Evolutionary conservation across 768 basidiomycete species (phyloP), one percentile per base, ranked within the genome.

Genomic region (Cystofilobasidium bisporidii): DNA sequence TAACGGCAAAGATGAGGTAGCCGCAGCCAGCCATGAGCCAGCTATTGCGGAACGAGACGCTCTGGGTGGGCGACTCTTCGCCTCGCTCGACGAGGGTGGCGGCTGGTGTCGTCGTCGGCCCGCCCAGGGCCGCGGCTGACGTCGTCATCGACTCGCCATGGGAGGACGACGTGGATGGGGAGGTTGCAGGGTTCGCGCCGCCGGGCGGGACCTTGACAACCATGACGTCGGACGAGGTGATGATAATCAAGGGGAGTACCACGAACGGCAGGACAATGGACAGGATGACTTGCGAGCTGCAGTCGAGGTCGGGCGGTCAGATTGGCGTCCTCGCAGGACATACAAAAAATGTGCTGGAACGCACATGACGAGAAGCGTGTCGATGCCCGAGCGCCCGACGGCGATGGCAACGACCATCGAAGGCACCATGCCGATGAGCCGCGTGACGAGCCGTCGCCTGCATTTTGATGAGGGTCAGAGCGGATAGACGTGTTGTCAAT

Each of bases 241-340:
- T 81, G 73, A 80, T 89, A 61, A 92, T 79, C 64, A 91, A 81
- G 0, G 90, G 91, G 70, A 89, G 81, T n/a, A 85, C 82, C 78
- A 92, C 82, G 78, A 91, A 91, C 0, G 91, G 91, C 5, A 93
- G 82, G 12, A 89, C 83, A 74, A 94, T 82, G 32, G 87, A 86
- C 33, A 97, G 81, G 41, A 86, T 81, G 62, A 94, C 91, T 75
- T 96, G 91, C 4, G 85, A 89, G 1, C 81, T 83, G 53, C 94
- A 82, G 1, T 82, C n/a, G n/a, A n/a, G n/a, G 36, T 22, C 6
- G 38, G n/a, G n/a, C n/a, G n/a, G n/a, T n/a, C n/a, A n/a, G n/a
- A n/a, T n/a, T n/a, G n/a, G n/a, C n/a, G n/a, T n/a, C n/a, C n/a
- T n/a, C n/a, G n/a, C n/a, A n/a, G n/a, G n/a, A n/a, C n/a, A n/a